A percentile compares a stretch with the other conserved stretches of the same genome.
Conservation (phyloP, 2,329 filamentous ascomycete genomes). For the Pseudomassariella vexata region DNA sequence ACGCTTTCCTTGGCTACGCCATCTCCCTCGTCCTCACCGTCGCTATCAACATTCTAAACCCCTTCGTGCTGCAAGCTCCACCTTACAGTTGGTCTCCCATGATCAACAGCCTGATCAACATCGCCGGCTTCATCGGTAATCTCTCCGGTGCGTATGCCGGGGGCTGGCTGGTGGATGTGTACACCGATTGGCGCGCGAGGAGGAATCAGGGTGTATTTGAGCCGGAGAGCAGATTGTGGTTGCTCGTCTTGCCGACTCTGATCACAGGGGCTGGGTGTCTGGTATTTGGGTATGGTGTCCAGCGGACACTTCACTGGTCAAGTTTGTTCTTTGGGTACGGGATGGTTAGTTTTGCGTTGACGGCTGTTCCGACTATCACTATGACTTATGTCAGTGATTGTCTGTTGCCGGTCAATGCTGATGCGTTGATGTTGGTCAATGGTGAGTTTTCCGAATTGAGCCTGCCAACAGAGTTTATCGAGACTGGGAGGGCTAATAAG, state of each 20-base stretch:
- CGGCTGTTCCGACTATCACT: constrained; percentile 34
- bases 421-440: constrained; percentile 26
- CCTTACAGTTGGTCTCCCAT: constrained; percentile 23
- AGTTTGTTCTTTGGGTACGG: constrained; percentile 39
- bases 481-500: not conserved
- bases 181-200: constrained; percentile 32
- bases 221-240: constrained; percentile 38
- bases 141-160: constrained; percentile 33
- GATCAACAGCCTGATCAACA: constrained; percentile 26
- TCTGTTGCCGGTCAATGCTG: constrained; percentile 22
- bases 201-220: constrained; percentile 35
- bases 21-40: constrained; percentile 22
- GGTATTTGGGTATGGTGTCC: constrained; percentile 37
- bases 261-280: constrained; percentile 36
- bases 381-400: constrained; percentile 37
- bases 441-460: constrained; percentile 15
- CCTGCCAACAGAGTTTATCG: too few species aligned
- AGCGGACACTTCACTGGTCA: constrained; percentile 33
- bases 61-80: constrained; percentile 25
- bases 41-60: constrained; percentile 24
- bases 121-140: constrained; percentile 32
- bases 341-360: constrained; percentile 36
- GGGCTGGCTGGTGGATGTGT: constrained; percentile 35
- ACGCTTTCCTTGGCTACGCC: constrained; percentile 23
- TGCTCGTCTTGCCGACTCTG: constrained; percentile 32